Evolutionary conservation across 495 filamentous ascomycete genomes (phyloP).

Genomic region (Penicillium robsamsonii): DNA sequence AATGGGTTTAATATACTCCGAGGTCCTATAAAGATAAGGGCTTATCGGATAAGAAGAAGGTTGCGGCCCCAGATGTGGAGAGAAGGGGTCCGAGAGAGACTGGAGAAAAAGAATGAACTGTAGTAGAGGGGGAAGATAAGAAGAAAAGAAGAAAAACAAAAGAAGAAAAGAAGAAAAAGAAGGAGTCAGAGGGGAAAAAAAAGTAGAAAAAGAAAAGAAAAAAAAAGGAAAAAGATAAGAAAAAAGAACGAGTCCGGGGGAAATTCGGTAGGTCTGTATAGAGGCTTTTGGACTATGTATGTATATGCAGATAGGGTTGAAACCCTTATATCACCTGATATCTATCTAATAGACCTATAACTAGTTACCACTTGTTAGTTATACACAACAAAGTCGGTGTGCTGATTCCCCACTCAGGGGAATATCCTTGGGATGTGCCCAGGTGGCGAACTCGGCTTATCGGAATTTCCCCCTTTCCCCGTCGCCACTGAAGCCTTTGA

Average conservation of each 20-base stretch:
- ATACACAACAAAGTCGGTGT: not conserved
- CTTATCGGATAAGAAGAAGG: constrained; percentile 22
- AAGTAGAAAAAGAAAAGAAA: not conserved
- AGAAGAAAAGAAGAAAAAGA: no score
- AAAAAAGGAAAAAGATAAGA: not conserved
- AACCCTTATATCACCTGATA: no score
- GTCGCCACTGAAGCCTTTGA: constrained; percentile 2
- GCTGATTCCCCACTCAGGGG: constrained; percentile 13
- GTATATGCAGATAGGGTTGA: no score
- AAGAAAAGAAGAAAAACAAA: not conserved
- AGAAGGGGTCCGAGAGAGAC: constrained; percentile 1
- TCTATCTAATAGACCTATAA: no score
- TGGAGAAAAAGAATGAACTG: not conserved
- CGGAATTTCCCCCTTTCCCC: not conserved
- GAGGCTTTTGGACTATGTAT: no score
- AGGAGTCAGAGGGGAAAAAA: not conserved
- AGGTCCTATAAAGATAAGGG: constrained; percentile 15
- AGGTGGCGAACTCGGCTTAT: constrained; percentile 8
- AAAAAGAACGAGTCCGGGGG: constrained; percentile 17
- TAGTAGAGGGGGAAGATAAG: not conserved
- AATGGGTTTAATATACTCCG: not conserved
- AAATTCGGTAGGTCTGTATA: no score
- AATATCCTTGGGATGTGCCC: not conserved
- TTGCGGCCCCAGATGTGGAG: constrained; percentile 1
- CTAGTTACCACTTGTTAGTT: no score